Evolutionary conservation across 2,329 filamentous ascomycete genomes (phyloP), one percentile per base, ranked within the genome.

Genomic region (Tolypocladium cylindrosporum): DNA sequence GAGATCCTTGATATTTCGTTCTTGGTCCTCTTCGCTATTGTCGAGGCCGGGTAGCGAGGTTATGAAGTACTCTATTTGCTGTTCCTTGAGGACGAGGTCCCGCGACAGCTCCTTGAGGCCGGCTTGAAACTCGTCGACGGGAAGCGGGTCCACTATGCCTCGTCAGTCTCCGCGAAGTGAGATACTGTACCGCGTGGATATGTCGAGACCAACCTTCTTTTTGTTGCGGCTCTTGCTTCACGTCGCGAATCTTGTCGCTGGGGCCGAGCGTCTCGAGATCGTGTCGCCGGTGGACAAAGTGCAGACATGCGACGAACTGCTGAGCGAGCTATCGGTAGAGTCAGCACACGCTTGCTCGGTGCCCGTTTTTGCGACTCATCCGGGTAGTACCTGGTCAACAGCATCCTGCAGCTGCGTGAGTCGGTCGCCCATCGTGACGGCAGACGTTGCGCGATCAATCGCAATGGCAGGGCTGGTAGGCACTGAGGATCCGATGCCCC

Each of bases 351-450:
- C 36, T 24, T 11, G 16, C 36, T 16, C 7, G 55, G 4, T 24
- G 37, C n/a, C 34, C n/a, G 13, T 16, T 9, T 37, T 54, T 9
- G 13, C 37, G 7, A 3, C 34, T 34, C 10, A n/a, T 36, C 2
- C 10, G 9, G 11, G 37, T 34, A 72, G 40, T 75, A 90, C 89
- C 80, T 91, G 85, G 68, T 94, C 90, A 60, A 93, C 83, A 72
- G 89, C 87, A 75, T 94, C 89, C 73, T 95, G 90, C 59, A 94
- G 79, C 71, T 94, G 90, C 1, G 90, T 93, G 59, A 95, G 79
- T 61, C 87, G 80, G 69, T 95, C 90, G 36, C 82, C 81, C 85
- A 91, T 91, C 8, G 62, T 72, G 61, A 21, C 24, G 16, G 37
- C n/a, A 54, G 52, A 36, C 34, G 54, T 56, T 56, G 34, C 39